Percentiles rank a stretch among this genome's conserved stretches.
Evolutionary conservation across 192 early-diverging fungal species (phyloP).

Genomic region (Mortierella alpina): DNA sequence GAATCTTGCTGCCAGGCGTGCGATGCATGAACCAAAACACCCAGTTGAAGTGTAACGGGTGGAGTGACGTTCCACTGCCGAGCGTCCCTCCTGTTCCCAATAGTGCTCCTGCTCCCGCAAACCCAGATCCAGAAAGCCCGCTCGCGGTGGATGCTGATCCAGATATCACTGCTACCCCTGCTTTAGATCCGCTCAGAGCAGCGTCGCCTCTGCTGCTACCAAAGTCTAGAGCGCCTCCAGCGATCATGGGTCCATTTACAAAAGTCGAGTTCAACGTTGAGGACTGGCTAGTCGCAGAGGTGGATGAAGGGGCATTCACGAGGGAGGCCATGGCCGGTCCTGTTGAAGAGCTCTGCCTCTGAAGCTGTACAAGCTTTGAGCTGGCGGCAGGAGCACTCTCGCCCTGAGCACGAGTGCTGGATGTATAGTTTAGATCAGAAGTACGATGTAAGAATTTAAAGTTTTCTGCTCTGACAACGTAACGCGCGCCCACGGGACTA

Average conservation of each 20-base stretch:
- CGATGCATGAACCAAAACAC: slow-evolving; percentile 97
- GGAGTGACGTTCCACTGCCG: slow-evolving; percentile 36
- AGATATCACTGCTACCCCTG: not conserved
- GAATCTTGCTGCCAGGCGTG: slow-evolving; percentile 83
- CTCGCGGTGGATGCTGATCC: not conserved
- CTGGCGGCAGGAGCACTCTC: slow-evolving; percentile 22
- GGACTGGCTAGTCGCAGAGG: not conserved
- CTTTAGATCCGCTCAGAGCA: not conserved
- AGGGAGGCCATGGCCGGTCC: not conserved
- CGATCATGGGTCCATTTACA: slow-evolving; percentile 6
- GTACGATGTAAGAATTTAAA: slow-evolving; percentile 7
- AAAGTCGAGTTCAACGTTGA: not conserved
- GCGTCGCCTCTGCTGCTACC: slow-evolving; percentile 5
- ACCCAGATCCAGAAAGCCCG: not conserved
- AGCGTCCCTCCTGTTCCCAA: not conserved
- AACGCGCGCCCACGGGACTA: not conserved
- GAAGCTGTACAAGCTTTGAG: slow-evolving; percentile 49
- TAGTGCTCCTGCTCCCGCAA: not conserved
- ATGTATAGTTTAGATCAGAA: not conserved
- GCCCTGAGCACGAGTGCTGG: slow-evolving; percentile 28
- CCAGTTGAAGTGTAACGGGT: slow-evolving; percentile 85
- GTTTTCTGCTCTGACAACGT: not conserved
- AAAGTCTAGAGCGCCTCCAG: slow-evolving; percentile 36
- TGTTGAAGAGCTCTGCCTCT: slow-evolving; percentile 31
- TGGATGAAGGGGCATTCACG: slow-evolving; percentile 2